Base-by-base conservation (phyloP, 106 monocot genomes). In the Acorus gramineus region DNA sequence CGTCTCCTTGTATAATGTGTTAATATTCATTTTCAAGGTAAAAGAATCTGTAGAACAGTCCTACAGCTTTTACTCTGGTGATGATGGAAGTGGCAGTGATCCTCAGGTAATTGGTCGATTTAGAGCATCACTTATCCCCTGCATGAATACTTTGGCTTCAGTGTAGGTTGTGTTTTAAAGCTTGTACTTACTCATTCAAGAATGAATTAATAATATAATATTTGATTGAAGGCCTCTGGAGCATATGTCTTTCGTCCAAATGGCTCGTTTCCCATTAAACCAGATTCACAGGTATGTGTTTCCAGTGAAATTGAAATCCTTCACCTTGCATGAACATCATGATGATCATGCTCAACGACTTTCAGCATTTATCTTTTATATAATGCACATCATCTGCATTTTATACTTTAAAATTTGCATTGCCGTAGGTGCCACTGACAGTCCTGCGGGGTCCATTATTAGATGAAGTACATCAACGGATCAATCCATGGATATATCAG, bases 401-500 rank as follows among this genome's bases (percentile, higher is more conserved):
- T 8, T 61, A 3, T 11, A 46, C 5, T 61, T 44, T 7, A 46
- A 43, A 61, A 44, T 10, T 66, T 28, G 47, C 63, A 54, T 60
- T n/a, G 51, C 61, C 67, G 5, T 59, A 95, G 94, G 69, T 61
- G 45, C 84, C 90, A 46, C 69, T 78, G 42, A 80, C 72, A 58
- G 59, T 98, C 68, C 43, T 98, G 4, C 71, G 56, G 63, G 96
- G 96, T 61, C 83, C 91, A 46, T 67, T 98, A 74, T 62, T 98
- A 53, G 96, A 98, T 75, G 96, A 98, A 74, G 96, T 92, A 67
- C 91, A 98, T 73, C 91, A 98, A 61, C 79, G 79, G 68, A 82
- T 98, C 50, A 98, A 78, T 77, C 77, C 91, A 70, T 98, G 96
- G 96, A 92, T 98, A 71, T 86, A 87, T 80, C 96, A 98, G 96